Base-by-base conservation (phyloP, 805 yeast species). In the Saccharomycopsis selenospora region DNA sequence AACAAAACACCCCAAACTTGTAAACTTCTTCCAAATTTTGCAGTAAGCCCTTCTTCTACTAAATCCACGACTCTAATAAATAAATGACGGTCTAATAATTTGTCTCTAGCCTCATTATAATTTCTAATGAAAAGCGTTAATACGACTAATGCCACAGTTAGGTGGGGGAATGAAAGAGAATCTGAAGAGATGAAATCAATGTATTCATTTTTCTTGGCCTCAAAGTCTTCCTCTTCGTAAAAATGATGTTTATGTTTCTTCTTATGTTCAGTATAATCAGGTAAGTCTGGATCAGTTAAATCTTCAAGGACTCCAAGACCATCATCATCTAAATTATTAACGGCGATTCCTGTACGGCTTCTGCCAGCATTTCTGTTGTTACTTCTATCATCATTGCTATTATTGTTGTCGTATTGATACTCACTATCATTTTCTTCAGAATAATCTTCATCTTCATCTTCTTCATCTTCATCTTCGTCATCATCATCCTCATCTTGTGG, bases 141-240 rank as follows among this genome's bases (percentile, higher is more conserved):
- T 14, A 93, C 88, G 60, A 93, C 87, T 0, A 95, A 95, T 66
- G 97, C 85, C 87, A 91, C 86, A 0, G 98, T 97, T 61, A 88
- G 82, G 60, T 91, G 96, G 57, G 50, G 48, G 18, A 42, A 43
- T 17, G 46, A 46, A 8, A 52, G 33, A 7, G 50, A 49, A 6
- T 14, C 36, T 11, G 29, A 40, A 18, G 50, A 48, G 17, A 42
- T 36, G 26, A 42, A 52, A 42, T 52, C 55, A 24, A 52, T 52
- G 22, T 43, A 26, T 30, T 49, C 49, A 27, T 49, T 33, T 7
- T 50, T 47, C 23, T 36, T 30, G 3, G 48, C 43, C 20, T 52
- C 55, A 38, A 52, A 52, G 43, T 52, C 53, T 11, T 43, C 40
- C n/a, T 42, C 46, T 75, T 76, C 29, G 73, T 63, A 28, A 71